phyloP scores from a whole-genome alignment of 768 basidiomycete genomes.

The Crassisporium funariophilum region DNA sequence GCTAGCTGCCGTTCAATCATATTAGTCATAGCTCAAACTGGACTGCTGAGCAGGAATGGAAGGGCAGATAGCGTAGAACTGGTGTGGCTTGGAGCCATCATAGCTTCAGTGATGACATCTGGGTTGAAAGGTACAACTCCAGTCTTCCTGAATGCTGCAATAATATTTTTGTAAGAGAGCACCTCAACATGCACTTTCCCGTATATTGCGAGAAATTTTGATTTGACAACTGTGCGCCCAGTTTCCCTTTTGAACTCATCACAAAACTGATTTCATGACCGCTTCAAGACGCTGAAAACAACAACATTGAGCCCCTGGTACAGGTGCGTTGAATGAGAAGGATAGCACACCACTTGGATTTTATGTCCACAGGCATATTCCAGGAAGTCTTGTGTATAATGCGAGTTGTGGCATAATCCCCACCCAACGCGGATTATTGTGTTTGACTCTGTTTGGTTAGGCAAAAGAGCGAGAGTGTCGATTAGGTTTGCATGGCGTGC shows the following conservation, averaged over 20 bases:
- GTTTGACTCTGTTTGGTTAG: no score
- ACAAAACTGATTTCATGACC: slow-evolving; percentile 15
- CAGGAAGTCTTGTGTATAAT: slow-evolving; percentile 41
- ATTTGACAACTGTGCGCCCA: slow-evolving; percentile 29
- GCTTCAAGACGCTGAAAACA: slow-evolving; percentile 30
- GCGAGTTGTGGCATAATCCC: slow-evolving; percentile 50
- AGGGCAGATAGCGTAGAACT: no score
- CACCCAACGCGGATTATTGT: no score
- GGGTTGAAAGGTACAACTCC: slow-evolving; percentile 41
- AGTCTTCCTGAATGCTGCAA: slow-evolving; percentile 38
- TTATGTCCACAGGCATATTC: slow-evolving; percentile 34
- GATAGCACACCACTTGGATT: slow-evolving; percentile 48
- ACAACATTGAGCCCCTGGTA: slow-evolving; percentile 48
- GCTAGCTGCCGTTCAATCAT: no score
- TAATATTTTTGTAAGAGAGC: slow-evolving; percentile 34
- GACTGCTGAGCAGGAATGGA: no score
- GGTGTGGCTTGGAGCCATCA: no score
- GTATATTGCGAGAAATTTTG: slow-evolving; percentile 40
- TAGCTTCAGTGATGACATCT: slow-evolving; percentile 2
- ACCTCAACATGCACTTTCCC: slow-evolving; percentile 30
- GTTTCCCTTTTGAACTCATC: slow-evolving; percentile 15
- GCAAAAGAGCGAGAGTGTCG: no score
- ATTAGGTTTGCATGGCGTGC: no score
- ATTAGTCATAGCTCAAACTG: no score
- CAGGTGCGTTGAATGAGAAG: slow-evolving; percentile 45